Evolutionary conservation across 202 grass and related monocot genomes (phyloP).

Genomic region (Zizania palustris): DNA sequence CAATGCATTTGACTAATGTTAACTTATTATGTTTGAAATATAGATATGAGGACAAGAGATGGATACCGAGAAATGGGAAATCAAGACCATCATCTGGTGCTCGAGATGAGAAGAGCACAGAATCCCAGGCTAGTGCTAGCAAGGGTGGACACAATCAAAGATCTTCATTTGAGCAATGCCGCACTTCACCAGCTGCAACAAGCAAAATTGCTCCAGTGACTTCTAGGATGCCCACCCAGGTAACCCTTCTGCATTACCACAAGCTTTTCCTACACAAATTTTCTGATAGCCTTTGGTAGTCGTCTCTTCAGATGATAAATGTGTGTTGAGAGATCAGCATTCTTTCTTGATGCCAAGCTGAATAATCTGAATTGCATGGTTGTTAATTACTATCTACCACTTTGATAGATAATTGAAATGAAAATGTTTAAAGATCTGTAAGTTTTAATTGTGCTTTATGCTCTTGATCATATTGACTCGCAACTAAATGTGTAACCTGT

Average conservation of each 20-base stretch:
- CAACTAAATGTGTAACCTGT: neutral
- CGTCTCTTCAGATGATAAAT: slow-evolving; percentile 23
- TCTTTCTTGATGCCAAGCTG: neutral
- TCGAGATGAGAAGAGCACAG: slow-evolving; percentile 58
- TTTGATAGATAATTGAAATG: neutral
- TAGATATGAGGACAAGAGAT: slow-evolving; percentile 99
- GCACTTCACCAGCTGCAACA: slow-evolving; percentile 30
- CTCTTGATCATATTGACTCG: slow-evolving; percentile 1
- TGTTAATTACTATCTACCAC: slow-evolving; percentile 1
- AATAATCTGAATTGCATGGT: slow-evolving; percentile 17
- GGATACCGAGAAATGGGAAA: slow-evolving; percentile 76
- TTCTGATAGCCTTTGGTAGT: neutral
- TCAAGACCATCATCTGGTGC: slow-evolving; percentile 41
- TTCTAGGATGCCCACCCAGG: slow-evolving; percentile 60
- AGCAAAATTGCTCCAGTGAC: slow-evolving; percentile 59
- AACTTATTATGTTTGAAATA: slow-evolving; percentile 28
- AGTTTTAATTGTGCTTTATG: neutral
- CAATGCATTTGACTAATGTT: slow-evolving; percentile 14
- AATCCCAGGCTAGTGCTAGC: slow-evolving; percentile 50
- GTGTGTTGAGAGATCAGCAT: neutral
- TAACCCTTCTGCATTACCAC: slow-evolving; percentile 16
- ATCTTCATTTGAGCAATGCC: slow-evolving; percentile 69
- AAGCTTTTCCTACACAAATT: slow-evolving; percentile 14
- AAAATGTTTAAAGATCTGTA: neutral
- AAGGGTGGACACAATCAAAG: slow-evolving; percentile 53